Evolutionary conservation across 148 eudicot genomes (phyloP).

Genomic region (Diospyros lotus): DNA sequence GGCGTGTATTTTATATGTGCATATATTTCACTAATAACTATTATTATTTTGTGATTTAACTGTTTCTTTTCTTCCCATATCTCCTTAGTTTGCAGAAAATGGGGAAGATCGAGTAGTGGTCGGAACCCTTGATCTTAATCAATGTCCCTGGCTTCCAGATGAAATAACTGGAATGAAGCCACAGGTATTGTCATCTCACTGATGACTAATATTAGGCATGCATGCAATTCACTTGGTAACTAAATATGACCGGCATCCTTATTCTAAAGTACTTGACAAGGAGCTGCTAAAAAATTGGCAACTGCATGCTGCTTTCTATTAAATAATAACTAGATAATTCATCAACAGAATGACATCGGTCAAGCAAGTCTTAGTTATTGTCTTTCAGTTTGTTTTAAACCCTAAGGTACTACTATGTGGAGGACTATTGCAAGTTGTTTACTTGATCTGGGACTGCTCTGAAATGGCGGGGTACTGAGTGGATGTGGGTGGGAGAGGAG

Average conservation of each 20-base stretch:
- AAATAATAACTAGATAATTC: no score
- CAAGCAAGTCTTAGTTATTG: no score
- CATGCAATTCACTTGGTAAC: not conserved
- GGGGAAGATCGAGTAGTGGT: slow-evolving; percentile 70
- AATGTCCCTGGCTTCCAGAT: slow-evolving; percentile 81
- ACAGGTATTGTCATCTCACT: slow-evolving; percentile 36
- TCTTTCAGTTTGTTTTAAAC: not conserved
- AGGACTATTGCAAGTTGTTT: no score
- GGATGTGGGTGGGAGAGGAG: no score
- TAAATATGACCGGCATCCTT: not conserved
- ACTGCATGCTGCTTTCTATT: no score
- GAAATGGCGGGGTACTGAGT: no score
- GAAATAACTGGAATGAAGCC: slow-evolving; percentile 81
- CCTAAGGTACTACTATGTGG: not conserved
- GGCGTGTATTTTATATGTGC: not conserved
- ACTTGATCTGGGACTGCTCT: no score
- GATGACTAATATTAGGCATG: not conserved
- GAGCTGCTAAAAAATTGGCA: no score
- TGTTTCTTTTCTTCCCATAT: slow-evolving; percentile 8
- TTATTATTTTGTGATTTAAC: not conserved
- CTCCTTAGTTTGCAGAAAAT: slow-evolving; percentile 45
- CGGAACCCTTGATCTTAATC: slow-evolving; percentile 82
- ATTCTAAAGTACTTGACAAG: no score
- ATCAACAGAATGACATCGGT: no score
- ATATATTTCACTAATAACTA: not conserved